Evolutionary conservation across 2,329 filamentous ascomycete species (phyloP).

Genomic region (Trichoderma afroharzianum): DNA sequence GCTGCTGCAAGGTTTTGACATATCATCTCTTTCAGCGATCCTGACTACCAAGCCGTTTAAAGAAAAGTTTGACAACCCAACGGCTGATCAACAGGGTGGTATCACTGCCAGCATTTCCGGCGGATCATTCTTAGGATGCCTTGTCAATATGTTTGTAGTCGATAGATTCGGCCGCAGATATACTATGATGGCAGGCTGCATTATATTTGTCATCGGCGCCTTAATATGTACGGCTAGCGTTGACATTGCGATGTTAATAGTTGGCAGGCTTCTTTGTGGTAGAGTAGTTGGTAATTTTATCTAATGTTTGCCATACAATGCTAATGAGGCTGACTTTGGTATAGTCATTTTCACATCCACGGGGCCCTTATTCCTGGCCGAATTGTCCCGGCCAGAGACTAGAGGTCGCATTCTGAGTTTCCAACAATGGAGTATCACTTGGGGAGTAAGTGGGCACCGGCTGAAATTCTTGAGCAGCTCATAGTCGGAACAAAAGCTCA

Average conservation of each 20-base stretch:
- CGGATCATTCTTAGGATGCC: conserved; percentile 4
- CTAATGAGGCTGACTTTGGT: not conserved
- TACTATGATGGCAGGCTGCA: not conserved
- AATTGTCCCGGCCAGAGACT: not conserved
- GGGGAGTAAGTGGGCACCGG: not conserved
- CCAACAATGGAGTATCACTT: conserved; percentile 10
- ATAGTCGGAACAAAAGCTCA: not conserved
- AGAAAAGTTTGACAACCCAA: not conserved
- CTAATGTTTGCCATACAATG: not conserved
- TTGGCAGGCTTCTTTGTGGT: conserved; percentile 1
- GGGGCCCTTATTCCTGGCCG: not conserved
- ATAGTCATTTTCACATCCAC: conserved; percentile 1
- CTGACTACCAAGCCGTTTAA: not conserved
- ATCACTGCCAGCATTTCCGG: conserved; percentile 3
- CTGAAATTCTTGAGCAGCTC: not conserved
- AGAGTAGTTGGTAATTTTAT: not conserved
- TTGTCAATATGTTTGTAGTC: not conserved
- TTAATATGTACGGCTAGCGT: conserved; percentile 4
- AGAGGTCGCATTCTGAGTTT: conserved; percentile 1
- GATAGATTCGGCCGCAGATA: not conserved
- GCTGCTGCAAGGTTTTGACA: conserved; percentile 1
- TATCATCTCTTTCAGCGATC: conserved; percentile 5
- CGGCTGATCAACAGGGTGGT: conserved; percentile 2
- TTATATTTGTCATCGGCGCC: not conserved
- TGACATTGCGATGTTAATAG: conserved; percentile 5